phyloP scores from a whole-genome alignment of 257 asterid genomes.

The Salvia splendens region DNA sequence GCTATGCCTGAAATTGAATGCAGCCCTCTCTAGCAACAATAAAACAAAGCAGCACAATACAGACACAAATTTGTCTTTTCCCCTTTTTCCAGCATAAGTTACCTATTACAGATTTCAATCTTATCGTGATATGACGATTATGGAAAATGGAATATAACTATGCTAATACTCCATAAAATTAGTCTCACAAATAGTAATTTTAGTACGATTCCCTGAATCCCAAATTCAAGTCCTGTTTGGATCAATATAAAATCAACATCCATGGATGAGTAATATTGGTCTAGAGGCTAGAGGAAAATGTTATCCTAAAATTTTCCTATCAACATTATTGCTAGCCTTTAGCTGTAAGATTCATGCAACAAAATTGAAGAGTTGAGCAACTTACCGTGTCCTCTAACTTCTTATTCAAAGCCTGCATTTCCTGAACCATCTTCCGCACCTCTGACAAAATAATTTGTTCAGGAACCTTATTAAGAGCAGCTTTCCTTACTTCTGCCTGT shows the following conservation, averaged over 20 bases:
- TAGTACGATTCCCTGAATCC: not conserved
- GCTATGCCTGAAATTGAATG: no score
- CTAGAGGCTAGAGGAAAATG: not conserved
- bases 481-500: slow-evolving; percentile 69
- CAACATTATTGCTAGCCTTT: not conserved
- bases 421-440: slow-evolving; percentile 84
- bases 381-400: slow-evolving; percentile 87
- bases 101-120: not conserved
- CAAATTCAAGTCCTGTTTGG: slow-evolving; percentile 7
- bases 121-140: not conserved
- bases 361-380: slow-evolving; percentile 23
- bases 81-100: not conserved
- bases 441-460: slow-evolving; percentile 85
- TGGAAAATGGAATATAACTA: not conserved
- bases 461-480: slow-evolving; percentile 61
- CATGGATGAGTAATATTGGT: not conserved
- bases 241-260: not conserved
- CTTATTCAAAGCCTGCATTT: slow-evolving; percentile 84
- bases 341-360: not conserved
- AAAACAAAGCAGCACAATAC: no score
- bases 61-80: not conserved
- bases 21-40: no score
- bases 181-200: slow-evolving; percentile 8
- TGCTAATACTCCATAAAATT: not conserved
- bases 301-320: not conserved